These are phyloP conservation scores for Cutaneotrichosporon sp. DNA, from an alignment of 1,284 basidiomycete genomes.

Conservation along the genomic window DNA sequence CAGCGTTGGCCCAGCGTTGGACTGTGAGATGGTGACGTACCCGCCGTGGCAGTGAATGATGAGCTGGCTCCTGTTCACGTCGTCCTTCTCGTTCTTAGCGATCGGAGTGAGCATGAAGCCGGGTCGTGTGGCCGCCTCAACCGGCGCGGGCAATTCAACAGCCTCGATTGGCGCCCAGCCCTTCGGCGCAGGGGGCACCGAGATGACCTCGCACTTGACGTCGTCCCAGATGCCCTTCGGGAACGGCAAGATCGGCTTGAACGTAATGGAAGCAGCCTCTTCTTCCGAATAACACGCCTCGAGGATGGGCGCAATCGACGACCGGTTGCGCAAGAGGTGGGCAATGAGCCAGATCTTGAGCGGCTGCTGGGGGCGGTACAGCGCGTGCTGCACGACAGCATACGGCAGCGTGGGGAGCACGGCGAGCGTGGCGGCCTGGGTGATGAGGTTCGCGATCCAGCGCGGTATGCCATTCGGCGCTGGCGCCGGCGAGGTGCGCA, in stretches of 20 bases:
- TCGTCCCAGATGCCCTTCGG: background rate
- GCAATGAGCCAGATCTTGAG: slow-evolving; percentile 6
- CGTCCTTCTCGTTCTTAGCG: background rate
- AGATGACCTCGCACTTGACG: slow-evolving; percentile 7
- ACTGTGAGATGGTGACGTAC: too few relatives aligned
- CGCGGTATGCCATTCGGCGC: slow-evolving; percentile 5
- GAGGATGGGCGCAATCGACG: background rate
- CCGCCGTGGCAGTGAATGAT: slow-evolving; percentile 5
- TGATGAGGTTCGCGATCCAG: background rate
- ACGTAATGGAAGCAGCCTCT: background rate
- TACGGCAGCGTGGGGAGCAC: slow-evolving; percentile 4
- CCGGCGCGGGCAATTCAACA: background rate
- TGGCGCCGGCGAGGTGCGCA: background rate
- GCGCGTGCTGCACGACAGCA: background rate
- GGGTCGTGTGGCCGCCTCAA: background rate
- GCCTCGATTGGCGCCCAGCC: background rate
- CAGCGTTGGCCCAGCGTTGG: too few relatives aligned
- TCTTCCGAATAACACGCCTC: slow-evolving; percentile 3
- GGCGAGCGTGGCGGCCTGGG: background rate
- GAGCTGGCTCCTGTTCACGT: background rate
- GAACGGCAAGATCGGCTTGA: background rate
- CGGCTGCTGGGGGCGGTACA: slow-evolving; percentile 4
- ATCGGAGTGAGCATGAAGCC: slow-evolving; percentile 1
- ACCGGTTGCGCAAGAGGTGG: slow-evolving; percentile 3
- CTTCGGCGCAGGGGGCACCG: background rate